Base-by-base conservation (phyloP, 2,329 filamentous ascomycete genomes). In the Colletotrichum plurivorum region DNA sequence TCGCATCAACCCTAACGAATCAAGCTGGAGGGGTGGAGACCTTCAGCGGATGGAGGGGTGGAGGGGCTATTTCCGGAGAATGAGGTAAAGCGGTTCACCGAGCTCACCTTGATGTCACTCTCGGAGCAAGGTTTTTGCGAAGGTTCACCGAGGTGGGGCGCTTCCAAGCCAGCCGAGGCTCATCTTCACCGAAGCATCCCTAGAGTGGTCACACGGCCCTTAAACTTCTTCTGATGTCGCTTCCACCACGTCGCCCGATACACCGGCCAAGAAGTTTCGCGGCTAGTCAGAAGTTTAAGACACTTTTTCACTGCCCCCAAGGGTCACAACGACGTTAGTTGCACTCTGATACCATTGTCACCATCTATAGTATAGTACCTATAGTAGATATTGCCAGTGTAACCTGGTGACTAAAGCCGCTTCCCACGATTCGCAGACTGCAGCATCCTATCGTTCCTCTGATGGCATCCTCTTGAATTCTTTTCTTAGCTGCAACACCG, bases 401-500 rank as follows among this genome's bases (percentile, higher is more conserved):
- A 18, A 51, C 16, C 15, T 6, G 22, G 52, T 58, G 53, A 63
- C 61, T 51, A 63, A 63, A 57, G 52, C 39, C 12, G 1, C n/a
- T 27, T 18, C 8, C 22, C 22, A 25, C 4, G 22, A 25, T 25
- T 25, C 22, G 22, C 22, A 25, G 22, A 25, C 22, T 10, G 8
- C 31, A 36, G 31, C 31, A 36, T 36, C 31, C 31, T 36, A 5
- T 10, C 31, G 9, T 36, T 36, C 31, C 31, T 36, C 27, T 31
- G 27, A 31, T 31, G 9, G 8, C 31, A 2, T 36, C 31, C 16
- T 20, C 10, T 39, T 6, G 13, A 3, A 36, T 52, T 53, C 67
- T 67, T 69, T 69, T 67, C 67, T 69, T 66, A 56, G 65, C 22
- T 69, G 54, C 52, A 41, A 68, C 63, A 60, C 55, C 45, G 25